Percentiles rank a stretch among this genome's conserved stretches.
Evolutionary conservation across 129 eudicot genomes (phyloP).

Genomic region (Mikania micrantha): DNA sequence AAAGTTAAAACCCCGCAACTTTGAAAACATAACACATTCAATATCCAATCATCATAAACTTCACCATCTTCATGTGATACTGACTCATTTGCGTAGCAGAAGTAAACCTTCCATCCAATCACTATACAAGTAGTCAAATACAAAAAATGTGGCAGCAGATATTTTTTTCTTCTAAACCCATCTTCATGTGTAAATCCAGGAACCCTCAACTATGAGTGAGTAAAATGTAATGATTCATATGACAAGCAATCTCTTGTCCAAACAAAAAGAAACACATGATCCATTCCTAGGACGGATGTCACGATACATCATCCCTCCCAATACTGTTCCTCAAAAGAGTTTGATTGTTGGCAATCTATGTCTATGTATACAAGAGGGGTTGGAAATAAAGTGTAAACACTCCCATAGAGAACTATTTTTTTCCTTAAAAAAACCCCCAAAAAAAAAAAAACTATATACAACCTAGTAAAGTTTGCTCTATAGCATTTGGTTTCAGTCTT

Average conservation of each 20-base stretch:
- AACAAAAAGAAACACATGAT: not conserved
- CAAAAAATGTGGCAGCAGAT: not conserved
- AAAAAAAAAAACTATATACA: slow-evolving; percentile 9
- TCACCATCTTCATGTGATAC: not conserved
- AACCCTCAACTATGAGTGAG: slow-evolving; percentile 5
- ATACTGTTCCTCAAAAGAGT: too few relatives aligned
- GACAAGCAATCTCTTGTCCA: slow-evolving; percentile 19
- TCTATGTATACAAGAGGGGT: slow-evolving; percentile 9
- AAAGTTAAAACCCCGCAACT: not conserved
- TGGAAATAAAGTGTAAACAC: not conserved
- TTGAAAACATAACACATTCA: not conserved
- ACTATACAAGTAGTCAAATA: slow-evolving; percentile 14
- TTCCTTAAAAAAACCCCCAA: not conserved
- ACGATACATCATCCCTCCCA: slow-evolving; percentile 8
- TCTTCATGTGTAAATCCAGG: slow-evolving; percentile 10
- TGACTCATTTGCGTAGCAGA: not conserved
- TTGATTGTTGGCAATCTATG: not conserved
- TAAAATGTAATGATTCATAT: slow-evolving; percentile 6
- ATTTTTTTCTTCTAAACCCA: slow-evolving; percentile 3
- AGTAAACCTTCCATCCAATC: slow-evolving; percentile 2
- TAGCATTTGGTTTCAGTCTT: too few relatives aligned
- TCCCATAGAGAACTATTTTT: not conserved
- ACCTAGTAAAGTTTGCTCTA: slow-evolving; percentile 20
- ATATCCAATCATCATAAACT: not conserved
- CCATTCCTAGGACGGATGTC: slow-evolving; percentile 5